Conservation (phyloP, 441 rosid genomes). For the Arabidopsis lyrata region DNA sequence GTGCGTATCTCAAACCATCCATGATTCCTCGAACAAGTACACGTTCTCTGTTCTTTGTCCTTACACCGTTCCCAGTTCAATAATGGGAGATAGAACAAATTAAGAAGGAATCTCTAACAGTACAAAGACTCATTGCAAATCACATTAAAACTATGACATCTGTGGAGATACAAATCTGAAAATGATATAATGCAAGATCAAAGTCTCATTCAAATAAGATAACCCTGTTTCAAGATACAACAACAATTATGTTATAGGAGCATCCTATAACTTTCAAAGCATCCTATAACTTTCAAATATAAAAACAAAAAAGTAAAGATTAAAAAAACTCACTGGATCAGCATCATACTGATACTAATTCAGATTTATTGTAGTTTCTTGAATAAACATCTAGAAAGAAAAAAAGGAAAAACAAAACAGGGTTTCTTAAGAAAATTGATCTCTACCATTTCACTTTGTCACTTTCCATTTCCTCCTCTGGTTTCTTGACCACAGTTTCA, state of each 20-base stretch:
- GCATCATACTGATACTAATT: background rate
- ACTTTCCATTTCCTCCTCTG: background rate
- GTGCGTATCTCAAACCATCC: background rate
- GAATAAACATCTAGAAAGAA: too few species aligned
- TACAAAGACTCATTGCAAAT: background rate
- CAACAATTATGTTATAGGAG: background rate
- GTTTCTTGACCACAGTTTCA: background rate
- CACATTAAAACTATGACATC: background rate
- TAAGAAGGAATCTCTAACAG: background rate
- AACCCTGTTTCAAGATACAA: background rate
- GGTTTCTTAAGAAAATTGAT: background rate
- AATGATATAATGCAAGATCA: background rate
- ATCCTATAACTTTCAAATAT: background rate
- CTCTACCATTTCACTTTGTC: background rate
- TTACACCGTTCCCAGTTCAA: background rate
- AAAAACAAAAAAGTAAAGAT: background rate
- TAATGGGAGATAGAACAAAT: background rate
- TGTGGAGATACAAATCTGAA: background rate
- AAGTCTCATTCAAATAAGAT: slow-evolving; percentile 3
- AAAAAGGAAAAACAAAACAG: background rate
- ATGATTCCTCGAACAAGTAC: background rate
- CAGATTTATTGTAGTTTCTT: background rate
- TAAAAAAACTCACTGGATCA: background rate
- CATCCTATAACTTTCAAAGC: background rate
- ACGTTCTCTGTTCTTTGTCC: background rate